phyloP scores from a whole-genome alignment of 176 grass and related monocot genomes.

The Oryza punctata region DNA sequence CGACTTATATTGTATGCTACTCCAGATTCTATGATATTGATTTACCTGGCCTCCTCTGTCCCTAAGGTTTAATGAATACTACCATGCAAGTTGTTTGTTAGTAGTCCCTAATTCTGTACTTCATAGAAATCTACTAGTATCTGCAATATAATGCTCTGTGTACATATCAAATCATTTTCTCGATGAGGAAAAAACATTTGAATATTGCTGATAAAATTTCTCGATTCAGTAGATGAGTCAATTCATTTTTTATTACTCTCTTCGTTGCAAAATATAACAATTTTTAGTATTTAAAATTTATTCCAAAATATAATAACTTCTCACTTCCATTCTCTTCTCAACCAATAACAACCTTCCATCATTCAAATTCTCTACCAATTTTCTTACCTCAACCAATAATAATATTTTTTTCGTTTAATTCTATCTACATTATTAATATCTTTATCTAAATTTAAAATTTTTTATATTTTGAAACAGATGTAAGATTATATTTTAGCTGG shows the following conservation, averaged over 20 bases:
- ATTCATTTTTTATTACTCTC: background rate
- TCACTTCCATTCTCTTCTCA: too few relatives aligned
- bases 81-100: background rate
- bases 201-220: background rate
- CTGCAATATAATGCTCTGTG: background rate
- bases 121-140: background rate
- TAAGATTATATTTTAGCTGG: background rate
- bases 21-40: conserved; percentile 11
- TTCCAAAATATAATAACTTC: too few relatives aligned
- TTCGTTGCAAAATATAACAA: too few relatives aligned
- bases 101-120: background rate
- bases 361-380: too few relatives aligned
- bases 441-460: too few relatives aligned
- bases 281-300: too few relatives aligned
- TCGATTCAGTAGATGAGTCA: background rate
- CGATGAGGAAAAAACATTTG: background rate
- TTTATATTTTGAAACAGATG: too few relatives aligned
- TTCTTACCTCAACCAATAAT: too few relatives aligned
- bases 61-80: background rate
- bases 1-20: conserved; percentile 25
- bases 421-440: too few relatives aligned
- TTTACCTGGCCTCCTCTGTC: background rate
- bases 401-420: too few relatives aligned
- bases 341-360: too few relatives aligned
- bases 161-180: background rate